Base-by-base conservation (phyloP, 331 rosid genomes). In the Spiraea crenata region DNA sequence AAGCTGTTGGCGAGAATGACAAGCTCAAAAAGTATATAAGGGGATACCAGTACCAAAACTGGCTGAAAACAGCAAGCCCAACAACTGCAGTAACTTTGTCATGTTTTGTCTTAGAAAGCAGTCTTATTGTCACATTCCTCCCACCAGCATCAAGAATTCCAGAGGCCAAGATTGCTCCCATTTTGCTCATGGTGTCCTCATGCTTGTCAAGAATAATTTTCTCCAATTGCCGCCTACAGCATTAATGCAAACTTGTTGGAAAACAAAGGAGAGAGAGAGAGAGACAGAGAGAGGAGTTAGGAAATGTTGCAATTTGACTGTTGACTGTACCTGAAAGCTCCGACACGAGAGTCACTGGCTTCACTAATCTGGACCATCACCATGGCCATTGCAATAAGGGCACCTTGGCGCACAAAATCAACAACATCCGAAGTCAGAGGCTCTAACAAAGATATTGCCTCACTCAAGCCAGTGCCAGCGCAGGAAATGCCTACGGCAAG, bases 111-210 rank as follows among this genome's bases (percentile, higher is more conserved):
- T 93, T 93, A 10, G 99, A 93, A 59, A 85, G 96, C 65, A 93
- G 75, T 73, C 93, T 85, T 34, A 93, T 89, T 52, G 99, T 93
- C 74, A 93, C 99, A 81, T 93, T 93, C 82, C 99, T 91, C 68
- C 99, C 99, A 65, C 99, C 99, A 7, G 96, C 99, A 86, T 93
- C 97, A 78, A 93, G 96, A 80, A 93, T 91, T 81, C 99, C 99
- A 14, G 99, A 91, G 62, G 99, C 99, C 82, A 93, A 85, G 76
- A 93, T 93, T 63, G 99, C 99, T 67, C 99, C 99, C 99, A 93
- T 93, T 85, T 93, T 93, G 90, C 99, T 93, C 99, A 93, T 93
- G 59, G 99, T 93, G 73, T 93, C 99, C 79, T 93, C 99, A 57
- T 93, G 99, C 90, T 93, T 93, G 81, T 93, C 99, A 35, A 93